These are phyloP conservation scores for Lotus japonicus DNA, from an alignment of 306 rosid genomes.

Conservation along the genomic window DNA sequence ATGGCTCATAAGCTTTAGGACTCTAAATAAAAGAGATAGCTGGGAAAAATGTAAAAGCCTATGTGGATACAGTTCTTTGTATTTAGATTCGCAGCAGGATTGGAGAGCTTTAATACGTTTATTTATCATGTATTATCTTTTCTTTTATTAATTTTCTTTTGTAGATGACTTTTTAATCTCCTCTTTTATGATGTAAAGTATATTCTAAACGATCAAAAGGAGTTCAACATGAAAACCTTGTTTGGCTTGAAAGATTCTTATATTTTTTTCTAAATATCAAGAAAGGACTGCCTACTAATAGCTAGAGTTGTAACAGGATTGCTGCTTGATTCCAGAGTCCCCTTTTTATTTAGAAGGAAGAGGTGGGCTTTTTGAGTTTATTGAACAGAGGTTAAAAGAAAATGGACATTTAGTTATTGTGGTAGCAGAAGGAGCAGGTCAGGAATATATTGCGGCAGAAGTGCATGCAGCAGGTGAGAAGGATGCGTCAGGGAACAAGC, in stretches of 20 bases:
- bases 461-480: conserved; percentile 34
- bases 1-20: not conserved
- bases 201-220: not conserved
- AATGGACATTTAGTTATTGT: conserved; percentile 92
- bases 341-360: conserved; percentile 87
- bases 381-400: conserved; percentile 73
- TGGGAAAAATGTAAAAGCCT: not conserved
- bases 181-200: not conserved
- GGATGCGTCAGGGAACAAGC: conserved; percentile 91
- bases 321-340: conserved; percentile 97
- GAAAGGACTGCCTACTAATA: conserved; percentile 23
- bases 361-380: conserved; percentile 83
- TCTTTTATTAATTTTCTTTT: not conserved
- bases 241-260: not conserved
- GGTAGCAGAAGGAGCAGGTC: conserved; percentile 97
- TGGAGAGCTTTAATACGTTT: not conserved
- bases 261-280: not conserved
- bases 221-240: not conserved
- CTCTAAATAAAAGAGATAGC: not conserved
- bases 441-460: conserved; percentile 65
- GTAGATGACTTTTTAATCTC: not conserved
- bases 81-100: not conserved
- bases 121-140: not conserved
- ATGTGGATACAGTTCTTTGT: not conserved
- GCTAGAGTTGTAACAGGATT: conserved; percentile 66